Percentiles rank a stretch among this genome's conserved stretches.
These are phyloP conservation scores for Phyllosticta capitalensis DNA, from an alignment of 2,329 filamentous ascomycete genomes.

Conservation along the genomic window DNA sequence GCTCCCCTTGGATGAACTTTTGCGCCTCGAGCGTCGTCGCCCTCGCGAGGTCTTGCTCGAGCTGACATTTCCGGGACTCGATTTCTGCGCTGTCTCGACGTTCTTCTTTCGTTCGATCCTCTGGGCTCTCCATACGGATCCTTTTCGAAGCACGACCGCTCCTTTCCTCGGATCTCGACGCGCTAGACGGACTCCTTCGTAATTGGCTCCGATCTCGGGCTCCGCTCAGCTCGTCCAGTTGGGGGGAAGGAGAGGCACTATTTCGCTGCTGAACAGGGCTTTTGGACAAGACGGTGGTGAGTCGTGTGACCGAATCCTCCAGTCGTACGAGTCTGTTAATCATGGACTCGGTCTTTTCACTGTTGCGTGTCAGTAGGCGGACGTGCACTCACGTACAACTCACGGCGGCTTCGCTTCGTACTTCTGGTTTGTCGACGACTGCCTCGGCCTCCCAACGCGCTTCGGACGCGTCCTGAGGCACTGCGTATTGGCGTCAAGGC, in stretches of 20 bases:
- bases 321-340: conserved; percentile 1
- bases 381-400: not conserved
- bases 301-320: conserved; percentile 4
- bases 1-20: conserved; percentile 5
- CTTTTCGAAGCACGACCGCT: not conserved
- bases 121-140: not conserved
- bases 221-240: not conserved
- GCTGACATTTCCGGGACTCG: not conserved
- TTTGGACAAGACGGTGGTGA: conserved; percentile 1
- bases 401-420: not conserved
- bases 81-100: not conserved
- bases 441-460: conserved; percentile 6
- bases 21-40: conserved; percentile 1
- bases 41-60: conserved; percentile 1
- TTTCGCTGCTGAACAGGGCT: not conserved
- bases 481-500: conserved; percentile 17
- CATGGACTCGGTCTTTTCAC: conserved; percentile 7
- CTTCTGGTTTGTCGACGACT: not conserved
- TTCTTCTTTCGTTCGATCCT: not conserved
- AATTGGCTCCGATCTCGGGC: not conserved
- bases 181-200: not conserved
- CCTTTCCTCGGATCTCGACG: not conserved
- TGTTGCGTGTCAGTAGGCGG: not conserved
- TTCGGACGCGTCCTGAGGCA: conserved; percentile 21
- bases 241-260: not conserved